Evolutionary conservation across 352 stramenopile genomes (phyloP).

Genomic region (Globisporangium ultimum): DNA sequence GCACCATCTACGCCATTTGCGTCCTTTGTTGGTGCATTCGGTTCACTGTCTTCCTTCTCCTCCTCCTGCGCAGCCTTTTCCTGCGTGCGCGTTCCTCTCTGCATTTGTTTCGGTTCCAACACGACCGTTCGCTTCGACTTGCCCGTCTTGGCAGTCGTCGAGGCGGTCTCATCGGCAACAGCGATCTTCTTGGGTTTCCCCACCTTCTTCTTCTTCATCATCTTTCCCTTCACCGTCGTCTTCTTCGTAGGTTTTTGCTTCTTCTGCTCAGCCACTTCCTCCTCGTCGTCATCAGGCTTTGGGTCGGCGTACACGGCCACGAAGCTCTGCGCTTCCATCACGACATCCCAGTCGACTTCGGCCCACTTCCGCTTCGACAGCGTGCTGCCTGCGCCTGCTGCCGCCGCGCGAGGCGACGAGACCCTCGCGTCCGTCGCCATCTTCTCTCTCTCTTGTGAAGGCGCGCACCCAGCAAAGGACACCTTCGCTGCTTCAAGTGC

Average conservation of each 20-base stretch:
- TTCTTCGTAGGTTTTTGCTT: constrained; percentile 1
- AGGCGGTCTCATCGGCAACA: too few relatives aligned
- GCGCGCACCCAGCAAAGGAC: too few relatives aligned
- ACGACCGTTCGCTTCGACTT: constrained; percentile 7
- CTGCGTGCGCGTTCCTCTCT: background rate
- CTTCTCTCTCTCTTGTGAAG: too few relatives aligned
- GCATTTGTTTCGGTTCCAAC: background rate
- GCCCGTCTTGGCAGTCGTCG: too few relatives aligned
- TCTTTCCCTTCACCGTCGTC: background rate
- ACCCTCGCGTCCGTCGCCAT: too few relatives aligned
- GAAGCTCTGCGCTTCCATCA: constrained; percentile 56
- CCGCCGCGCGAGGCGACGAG: too few relatives aligned
- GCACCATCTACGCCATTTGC: background rate
- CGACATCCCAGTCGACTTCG: constrained; percentile 67
- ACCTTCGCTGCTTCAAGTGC: too few relatives aligned
- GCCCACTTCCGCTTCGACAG: constrained; percentile 60
- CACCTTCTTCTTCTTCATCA: constrained; percentile 1
- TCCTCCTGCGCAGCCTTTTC: constrained; percentile 5
- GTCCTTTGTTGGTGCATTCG: background rate
- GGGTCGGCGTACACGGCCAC: constrained; percentile 52
- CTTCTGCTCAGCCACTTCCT: constrained; percentile 9
- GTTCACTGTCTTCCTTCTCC: background rate
- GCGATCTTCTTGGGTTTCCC: too few relatives aligned
- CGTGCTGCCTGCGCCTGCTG: too few relatives aligned
- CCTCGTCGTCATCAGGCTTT: background rate